These are phyloP conservation scores for Plantago ovata DNA, from an alignment of 257 asterid species.

Conservation along the genomic window DNA sequence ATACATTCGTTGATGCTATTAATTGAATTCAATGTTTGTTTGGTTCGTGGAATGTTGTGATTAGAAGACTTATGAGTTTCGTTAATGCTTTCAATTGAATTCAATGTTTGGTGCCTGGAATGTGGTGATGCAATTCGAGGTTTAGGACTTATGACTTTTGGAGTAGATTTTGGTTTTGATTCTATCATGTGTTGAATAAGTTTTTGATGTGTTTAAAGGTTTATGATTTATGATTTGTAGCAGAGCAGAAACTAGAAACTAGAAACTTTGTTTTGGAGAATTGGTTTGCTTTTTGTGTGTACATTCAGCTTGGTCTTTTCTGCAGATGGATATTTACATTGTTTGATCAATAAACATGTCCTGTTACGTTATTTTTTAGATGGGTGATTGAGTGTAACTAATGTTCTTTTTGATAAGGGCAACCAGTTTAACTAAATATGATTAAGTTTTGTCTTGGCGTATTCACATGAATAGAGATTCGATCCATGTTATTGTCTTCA, in stretches of 20 bases:
- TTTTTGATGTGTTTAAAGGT: not conserved
- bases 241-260: not conserved
- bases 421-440: too few relatives aligned
- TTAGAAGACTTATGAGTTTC: too few relatives aligned
- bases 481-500: too few relatives aligned
- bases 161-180: too few relatives aligned
- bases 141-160: too few relatives aligned
- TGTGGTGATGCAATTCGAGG: too few relatives aligned
- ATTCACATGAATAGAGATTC: not conserved
- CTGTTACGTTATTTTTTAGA: not conserved
- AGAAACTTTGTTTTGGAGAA: too few relatives aligned
- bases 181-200: not conserved
- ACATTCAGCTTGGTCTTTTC: not conserved
- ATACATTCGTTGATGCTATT: constrained; percentile 8
- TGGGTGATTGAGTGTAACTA: not conserved
- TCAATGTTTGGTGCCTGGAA: too few relatives aligned
- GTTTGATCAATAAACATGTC: not conserved
- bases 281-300: too few relatives aligned
- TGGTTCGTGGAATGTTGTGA: too few relatives aligned
- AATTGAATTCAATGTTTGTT: too few relatives aligned
- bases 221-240: constrained; percentile 14
- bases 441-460: not conserved
- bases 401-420: too few relatives aligned
- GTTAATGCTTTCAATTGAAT: constrained; percentile 15
- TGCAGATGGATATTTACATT: constrained; percentile 17